These are phyloP conservation scores for Chytriomyces confervae DNA, from an alignment of 192 early-diverging fungal species.

Conservation along the genomic window DNA sequence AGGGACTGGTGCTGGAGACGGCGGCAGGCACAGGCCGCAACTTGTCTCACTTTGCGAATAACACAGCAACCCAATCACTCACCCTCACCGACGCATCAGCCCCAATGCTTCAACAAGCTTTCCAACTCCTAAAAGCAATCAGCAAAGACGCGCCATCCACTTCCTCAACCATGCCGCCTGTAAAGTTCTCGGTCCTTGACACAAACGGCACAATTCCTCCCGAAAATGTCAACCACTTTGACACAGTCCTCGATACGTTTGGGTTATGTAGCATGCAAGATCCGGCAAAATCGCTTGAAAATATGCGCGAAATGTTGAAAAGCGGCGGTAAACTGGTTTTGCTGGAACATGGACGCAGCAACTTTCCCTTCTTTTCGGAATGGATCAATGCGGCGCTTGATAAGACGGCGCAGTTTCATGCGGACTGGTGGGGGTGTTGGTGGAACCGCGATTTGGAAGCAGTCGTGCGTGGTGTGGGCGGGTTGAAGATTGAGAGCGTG, in stretches of 20 bases:
- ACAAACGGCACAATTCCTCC: conserved; percentile 47
- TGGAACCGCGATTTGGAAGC: conserved; percentile 69
- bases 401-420: conserved; percentile 64
- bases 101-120: conserved; percentile 61
- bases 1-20: conserved; percentile 68
- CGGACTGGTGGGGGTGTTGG: conserved; percentile 72
- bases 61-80: conserved; percentile 43
- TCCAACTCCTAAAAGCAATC: conserved; percentile 12
- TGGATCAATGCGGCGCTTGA: conserved; percentile 67
- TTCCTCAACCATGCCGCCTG: conserved; percentile 18
- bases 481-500: conserved; percentile 55
- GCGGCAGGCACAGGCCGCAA: conserved; percentile 71
- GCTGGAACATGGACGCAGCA: conserved; percentile 67
- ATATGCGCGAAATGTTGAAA: conserved; percentile 52
- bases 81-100: conserved; percentile 59
- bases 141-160: neutral
- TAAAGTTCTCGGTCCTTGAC: conserved; percentile 34
- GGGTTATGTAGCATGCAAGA: conserved; percentile 66
- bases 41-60: conserved; percentile 56
- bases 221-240: conserved; percentile 42
- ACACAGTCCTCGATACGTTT: conserved; percentile 73
- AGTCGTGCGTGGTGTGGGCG: conserved; percentile 56
- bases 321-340: conserved; percentile 57
- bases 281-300: conserved; percentile 58
- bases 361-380: conserved; percentile 37